A percentile compares a stretch with the other conserved stretches of the same genome.
These are phyloP conservation scores for Penicillium nucicola DNA, from an alignment of 495 filamentous ascomycete genomes.

Conservation along the genomic window DNA sequence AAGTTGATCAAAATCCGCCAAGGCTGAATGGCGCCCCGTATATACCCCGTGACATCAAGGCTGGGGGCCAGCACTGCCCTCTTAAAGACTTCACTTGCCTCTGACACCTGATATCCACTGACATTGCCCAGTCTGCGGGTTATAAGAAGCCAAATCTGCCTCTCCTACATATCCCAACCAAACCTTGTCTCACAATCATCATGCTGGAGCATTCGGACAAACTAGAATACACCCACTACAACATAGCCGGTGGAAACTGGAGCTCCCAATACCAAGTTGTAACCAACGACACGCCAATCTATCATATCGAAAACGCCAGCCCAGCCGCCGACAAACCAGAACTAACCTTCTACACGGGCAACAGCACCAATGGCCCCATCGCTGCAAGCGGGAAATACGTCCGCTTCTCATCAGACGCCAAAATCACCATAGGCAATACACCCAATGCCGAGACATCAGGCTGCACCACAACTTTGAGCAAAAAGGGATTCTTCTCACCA, in stretches of 20 bases:
- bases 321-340: constrained; percentile 1
- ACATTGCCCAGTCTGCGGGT: too few species aligned
- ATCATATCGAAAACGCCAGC: constrained; percentile 2
- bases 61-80: too few species aligned
- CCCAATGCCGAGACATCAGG: not conserved
- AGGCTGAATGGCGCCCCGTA: too few species aligned
- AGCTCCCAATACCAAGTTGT: constrained; percentile 4
- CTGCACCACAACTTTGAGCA: not conserved
- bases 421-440: constrained; percentile 1
- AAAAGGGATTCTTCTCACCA: constrained; percentile 2
- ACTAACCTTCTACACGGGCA: constrained; percentile 1
- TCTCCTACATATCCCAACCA: too few species aligned
- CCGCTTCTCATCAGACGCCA: constrained; percentile 3
- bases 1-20: too few species aligned
- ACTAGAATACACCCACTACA: not conserved
- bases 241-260: constrained; percentile 1
- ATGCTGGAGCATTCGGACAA: too few species aligned
- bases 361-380: not conserved
- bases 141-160: too few species aligned
- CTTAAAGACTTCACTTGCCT: too few species aligned
- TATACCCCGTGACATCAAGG: too few species aligned
- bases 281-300: not conserved
- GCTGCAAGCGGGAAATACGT: not conserved
- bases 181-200: too few species aligned
- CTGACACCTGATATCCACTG: too few species aligned